Evolutionary conservation across 148 eudicot species (phyloP), one percentile per base, ranked within the genome.

Genomic region (Heliosperma pusillum): DNA sequence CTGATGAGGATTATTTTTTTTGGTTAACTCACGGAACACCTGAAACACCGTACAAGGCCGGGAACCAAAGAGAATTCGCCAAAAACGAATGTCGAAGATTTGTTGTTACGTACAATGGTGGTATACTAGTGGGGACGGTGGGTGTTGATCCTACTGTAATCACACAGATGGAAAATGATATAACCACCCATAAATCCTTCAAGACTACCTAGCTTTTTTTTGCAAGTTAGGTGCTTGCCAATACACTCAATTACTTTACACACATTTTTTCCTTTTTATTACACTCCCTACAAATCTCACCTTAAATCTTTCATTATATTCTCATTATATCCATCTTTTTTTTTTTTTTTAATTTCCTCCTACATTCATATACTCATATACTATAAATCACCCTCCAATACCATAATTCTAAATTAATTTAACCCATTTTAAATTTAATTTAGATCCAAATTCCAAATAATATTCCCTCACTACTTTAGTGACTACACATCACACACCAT

Each of bases 191-290:
- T 24, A 63, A 25, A 72, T 59, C 69, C 74, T 73, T 73, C 47
- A 2, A 33, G 5, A 21, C 24, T 21, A 21, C 69, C 78, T 84
- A 85, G 81, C 87, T 74, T 89, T 88, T 47, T 88, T 76, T 86
- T 78, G 89, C 80, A 73, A 82, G 82, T 77, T 47, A 74, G 83
- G 86, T 90, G 91, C 89, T 88, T 85, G 83, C 80, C 93, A 89
- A 83, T 42, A 7, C 53, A 45, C 50, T 8, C 50, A 29, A 29
- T 29, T 29, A 1, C 30, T 29, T 29, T 29, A 29, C 30, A n/a
- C n/a, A n/a, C n/a, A n/a, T n/a, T n/a, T n/a, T n/a, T n/a, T n/a
- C n/a, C n/a, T n/a, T n/a, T n/a, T n/a, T n/a, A n/a, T n/a, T n/a
- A n/a, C n/a, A n/a, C n/a, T n/a, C n/a, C n/a, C n/a, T n/a, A n/a